Conservation (phyloP, 306 rosid species). For the Notholithocarpus densiflorus region DNA sequence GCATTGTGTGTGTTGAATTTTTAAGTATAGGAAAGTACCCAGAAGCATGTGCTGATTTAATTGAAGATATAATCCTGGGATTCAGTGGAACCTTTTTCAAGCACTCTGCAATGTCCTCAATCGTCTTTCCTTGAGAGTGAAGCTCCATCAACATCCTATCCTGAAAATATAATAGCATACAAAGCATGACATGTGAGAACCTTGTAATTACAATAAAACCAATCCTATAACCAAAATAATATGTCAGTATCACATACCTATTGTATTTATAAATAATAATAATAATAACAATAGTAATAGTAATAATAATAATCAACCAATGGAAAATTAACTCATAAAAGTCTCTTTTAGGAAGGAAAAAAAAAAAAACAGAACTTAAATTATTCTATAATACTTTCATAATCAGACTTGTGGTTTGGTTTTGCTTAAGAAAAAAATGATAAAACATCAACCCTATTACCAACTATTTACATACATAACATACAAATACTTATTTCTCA, state of each 20-base stretch:
- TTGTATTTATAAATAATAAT: background rate
- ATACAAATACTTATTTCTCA: no score
- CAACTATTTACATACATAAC: no score
- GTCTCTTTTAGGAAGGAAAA: background rate
- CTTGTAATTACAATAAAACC: no score
- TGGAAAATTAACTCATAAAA: background rate
- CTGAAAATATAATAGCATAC: constrained; percentile 18
- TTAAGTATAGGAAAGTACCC: constrained; percentile 34
- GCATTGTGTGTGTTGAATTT: no score
- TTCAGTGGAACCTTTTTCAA: constrained; percentile 47
- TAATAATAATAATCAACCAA: background rate
- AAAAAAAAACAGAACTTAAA: background rate
- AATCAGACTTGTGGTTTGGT: background rate
- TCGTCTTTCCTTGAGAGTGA: constrained; percentile 50
- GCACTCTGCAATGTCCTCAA: constrained; percentile 39
- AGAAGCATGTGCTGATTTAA: constrained; percentile 46
- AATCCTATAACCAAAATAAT: no score
- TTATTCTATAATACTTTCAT: no score
- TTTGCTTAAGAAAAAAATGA: background rate
- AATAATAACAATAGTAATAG: background rate
- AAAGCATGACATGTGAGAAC: no score
- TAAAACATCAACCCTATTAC: background rate
- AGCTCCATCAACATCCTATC: constrained; percentile 58
- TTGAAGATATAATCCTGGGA: constrained; percentile 47
- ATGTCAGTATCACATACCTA: no score